phyloP scores from a whole-genome alignment of 768 basidiomycete genomes.

The Xerocomellus amylosporus region DNA sequence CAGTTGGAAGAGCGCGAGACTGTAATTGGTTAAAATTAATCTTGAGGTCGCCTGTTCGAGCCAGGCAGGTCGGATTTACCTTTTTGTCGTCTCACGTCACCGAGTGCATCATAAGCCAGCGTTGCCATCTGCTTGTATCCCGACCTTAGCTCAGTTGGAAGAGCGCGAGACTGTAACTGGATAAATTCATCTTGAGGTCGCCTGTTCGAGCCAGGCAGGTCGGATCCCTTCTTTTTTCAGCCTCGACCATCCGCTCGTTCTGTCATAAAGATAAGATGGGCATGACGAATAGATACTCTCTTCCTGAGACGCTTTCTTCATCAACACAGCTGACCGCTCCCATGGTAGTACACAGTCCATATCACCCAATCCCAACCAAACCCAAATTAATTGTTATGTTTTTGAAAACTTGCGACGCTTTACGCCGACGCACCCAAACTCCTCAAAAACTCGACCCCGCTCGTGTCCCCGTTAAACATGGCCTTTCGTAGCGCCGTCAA shows the following conservation, averaged over 20 bases:
- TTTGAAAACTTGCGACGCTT: neutral
- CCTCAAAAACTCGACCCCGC: slow-evolving; percentile 20
- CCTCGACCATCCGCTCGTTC: too few relatives aligned
- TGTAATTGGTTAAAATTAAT: slow-evolving; percentile 36
- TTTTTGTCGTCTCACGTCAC: too few relatives aligned
- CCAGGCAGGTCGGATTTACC: slow-evolving; percentile 25
- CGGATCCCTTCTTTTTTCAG: slow-evolving; percentile 20
- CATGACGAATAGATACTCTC: too few relatives aligned
- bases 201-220: slow-evolving; percentile 23
- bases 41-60: slow-evolving; percentile 47
- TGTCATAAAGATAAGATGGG: too few relatives aligned
- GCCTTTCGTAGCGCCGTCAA: slow-evolving; percentile 27
- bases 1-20: slow-evolving; percentile 53
- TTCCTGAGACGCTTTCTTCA: too few relatives aligned
- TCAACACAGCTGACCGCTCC: neutral
- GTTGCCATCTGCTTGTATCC: too few relatives aligned
- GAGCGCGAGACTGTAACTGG: slow-evolving; percentile 47
- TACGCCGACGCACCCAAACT: slow-evolving; percentile 19
- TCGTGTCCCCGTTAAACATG: slow-evolving; percentile 15
- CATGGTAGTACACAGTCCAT: too few relatives aligned
- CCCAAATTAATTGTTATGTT: neutral
- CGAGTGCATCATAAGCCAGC: too few relatives aligned
- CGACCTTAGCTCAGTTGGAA: slow-evolving; percentile 46
- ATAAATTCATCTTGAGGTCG: neutral
- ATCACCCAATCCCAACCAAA: neutral